Base-by-base conservation (phyloP, 169 alveolate species). In the Cyclospora cayetanensis region DNA sequence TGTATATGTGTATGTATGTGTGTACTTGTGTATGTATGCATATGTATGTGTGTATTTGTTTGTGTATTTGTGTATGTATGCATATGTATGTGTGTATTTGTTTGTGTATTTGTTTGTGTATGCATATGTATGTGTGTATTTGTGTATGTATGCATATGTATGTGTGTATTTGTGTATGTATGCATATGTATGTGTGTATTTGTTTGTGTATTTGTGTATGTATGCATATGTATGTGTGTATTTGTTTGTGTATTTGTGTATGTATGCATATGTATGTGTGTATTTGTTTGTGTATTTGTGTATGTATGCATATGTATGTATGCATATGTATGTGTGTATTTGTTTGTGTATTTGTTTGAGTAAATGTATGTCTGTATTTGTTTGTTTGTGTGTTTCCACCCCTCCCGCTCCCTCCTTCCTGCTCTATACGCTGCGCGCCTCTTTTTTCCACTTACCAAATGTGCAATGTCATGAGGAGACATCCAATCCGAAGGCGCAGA, bases 31-130 rank as follows among this genome's bases (percentile, higher is more conserved):
- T n/a, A n/a, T n/a, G n/a, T n/a, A n/a, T n/a, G n/a, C n/a, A n/a
- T n/a, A n/a, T n/a, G n/a, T n/a, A n/a, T n/a, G n/a, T n/a, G n/a
- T n/a, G n/a, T n/a, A n/a, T n/a, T n/a, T n/a, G n/a, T n/a, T n/a
- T n/a, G n/a, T n/a, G n/a, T n/a, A 18, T 63, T 34, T n/a, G 12
- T 80, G n/a, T n/a, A n/a, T n/a, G n/a, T n/a, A n/a, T n/a, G n/a
- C n/a, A 55, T 43, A 29, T 43, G 89, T 52, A 42, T 76, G 86
- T 41, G 39, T 76, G 31, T 80, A 31, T n/a, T n/a, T n/a, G n/a
- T n/a, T n/a, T n/a, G n/a, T n/a, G n/a, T n/a, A n/a, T n/a, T n/a
- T n/a, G n/a, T n/a, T n/a, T n/a, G n/a, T n/a, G n/a, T n/a, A n/a
- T n/a, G n/a, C n/a, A n/a, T n/a, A n/a, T n/a, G n/a, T n/a, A 22